phyloP scores from a whole-genome alignment of 2,329 filamentous ascomycete genomes.

The Kalmusia sp. region DNA sequence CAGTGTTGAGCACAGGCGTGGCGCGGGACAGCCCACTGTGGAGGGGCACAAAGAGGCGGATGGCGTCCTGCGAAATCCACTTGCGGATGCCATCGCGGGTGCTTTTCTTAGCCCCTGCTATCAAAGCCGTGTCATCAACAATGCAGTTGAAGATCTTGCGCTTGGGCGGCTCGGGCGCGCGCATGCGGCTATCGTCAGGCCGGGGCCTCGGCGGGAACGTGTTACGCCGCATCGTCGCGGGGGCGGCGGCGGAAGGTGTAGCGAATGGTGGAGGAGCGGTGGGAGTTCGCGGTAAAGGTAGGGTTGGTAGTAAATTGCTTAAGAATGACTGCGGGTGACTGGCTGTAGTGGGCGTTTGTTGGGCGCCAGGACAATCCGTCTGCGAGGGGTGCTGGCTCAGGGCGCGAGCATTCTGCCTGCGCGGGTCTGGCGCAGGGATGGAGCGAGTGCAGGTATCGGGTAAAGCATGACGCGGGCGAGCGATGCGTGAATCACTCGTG shows the following conservation, averaged over 20 bases:
- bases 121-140: slow-evolving; percentile 59
- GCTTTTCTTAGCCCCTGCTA: slow-evolving; percentile 59
- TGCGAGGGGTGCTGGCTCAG: slow-evolving; percentile 26
- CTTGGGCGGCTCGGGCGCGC: slow-evolving; percentile 37
- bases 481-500: slow-evolving; percentile 17
- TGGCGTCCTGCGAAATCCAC: slow-evolving; percentile 58
- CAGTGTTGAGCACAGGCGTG: slow-evolving; percentile 18
- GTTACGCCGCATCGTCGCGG: slow-evolving; percentile 40
- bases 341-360: slow-evolving; percentile 24
- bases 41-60: slow-evolving; percentile 59
- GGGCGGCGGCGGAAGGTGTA: slow-evolving; percentile 11
- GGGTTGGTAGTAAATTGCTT: slow-evolving; percentile 4
- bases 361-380: slow-evolving; percentile 32
- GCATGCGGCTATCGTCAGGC: slow-evolving; percentile 31
- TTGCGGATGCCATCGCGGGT: slow-evolving; percentile 60
- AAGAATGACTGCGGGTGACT: slow-evolving; percentile 7
- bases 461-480: slow-evolving; percentile 28
- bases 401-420: slow-evolving; percentile 33
- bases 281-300: not conserved
- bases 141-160: slow-evolving; percentile 62
- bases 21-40: slow-evolving; percentile 50
- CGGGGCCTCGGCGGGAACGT: slow-evolving; percentile 37
- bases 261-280: slow-evolving; percentile 12
- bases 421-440: slow-evolving; percentile 28
- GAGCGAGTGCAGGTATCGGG: slow-evolving; percentile 25